Conservation (phyloP, 2,329 filamentous ascomycete genomes). For the Penicillium sp. region DNA sequence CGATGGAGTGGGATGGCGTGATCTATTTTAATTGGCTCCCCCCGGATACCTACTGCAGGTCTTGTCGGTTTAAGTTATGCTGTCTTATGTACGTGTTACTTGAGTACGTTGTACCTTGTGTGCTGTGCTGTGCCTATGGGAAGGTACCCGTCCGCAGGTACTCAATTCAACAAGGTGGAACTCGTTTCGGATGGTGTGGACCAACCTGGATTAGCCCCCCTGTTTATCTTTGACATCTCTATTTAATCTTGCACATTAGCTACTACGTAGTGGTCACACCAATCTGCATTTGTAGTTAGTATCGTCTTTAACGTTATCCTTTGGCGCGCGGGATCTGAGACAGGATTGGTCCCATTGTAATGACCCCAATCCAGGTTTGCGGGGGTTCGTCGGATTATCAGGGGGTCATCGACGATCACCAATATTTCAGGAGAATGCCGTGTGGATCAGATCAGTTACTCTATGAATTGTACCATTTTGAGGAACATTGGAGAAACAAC, state of each 20-base stretch:
- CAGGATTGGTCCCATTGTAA: conserved; percentile 6
- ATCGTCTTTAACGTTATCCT: conserved; percentile 2
- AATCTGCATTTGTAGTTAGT: no score
- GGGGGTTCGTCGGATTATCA: conserved; percentile 13
- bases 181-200: conserved; percentile 7
- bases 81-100: neutral
- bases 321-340: conserved; percentile 23
- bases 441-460: conserved; percentile 1
- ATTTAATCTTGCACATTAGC: no score
- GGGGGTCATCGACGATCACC: conserved; percentile 7
- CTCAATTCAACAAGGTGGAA: neutral
- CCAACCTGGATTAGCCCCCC: conserved; percentile 1
- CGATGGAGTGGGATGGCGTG: conserved; percentile 29
- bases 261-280: no score
- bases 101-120: neutral
- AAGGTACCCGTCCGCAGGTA: conserved; percentile 7
- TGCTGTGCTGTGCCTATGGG: conserved; percentile 1
- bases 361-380: conserved; percentile 3
- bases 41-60: conserved; percentile 19
- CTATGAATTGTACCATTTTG: neutral
- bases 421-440: neutral
- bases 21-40: conserved; percentile 22
- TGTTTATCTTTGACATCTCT: neutral
- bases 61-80: conserved; percentile 11
- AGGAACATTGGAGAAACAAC: neutral